Percentiles rank a stretch among this genome's conserved stretches.
Conservation (phyloP, 1,139 yeast species). For the Geotrichum klebahnii region DNA sequence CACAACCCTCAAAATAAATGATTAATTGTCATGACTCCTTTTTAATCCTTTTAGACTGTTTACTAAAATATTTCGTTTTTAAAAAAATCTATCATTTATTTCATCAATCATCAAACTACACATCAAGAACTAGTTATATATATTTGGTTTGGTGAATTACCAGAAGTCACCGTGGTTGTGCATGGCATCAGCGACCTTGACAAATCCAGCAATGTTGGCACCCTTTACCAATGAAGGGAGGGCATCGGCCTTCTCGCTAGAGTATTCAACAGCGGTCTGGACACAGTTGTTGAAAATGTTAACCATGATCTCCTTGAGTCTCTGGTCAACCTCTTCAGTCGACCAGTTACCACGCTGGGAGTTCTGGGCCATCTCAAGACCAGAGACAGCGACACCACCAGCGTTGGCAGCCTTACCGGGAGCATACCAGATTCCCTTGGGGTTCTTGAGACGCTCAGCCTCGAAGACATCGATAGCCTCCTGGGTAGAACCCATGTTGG, state of each 20-base stretch:
- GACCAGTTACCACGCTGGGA: conserved; percentile 90
- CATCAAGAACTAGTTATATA: no score
- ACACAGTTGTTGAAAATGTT: conserved; percentile 91
- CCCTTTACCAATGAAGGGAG: conserved; percentile 95
- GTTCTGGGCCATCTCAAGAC: conserved; percentile 99
- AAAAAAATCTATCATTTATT: not conserved
- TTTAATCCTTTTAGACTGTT: no score
- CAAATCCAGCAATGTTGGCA: conserved; percentile 98
- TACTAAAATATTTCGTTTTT: no score
- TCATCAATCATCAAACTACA: not conserved
- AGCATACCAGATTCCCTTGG: conserved; percentile 84
- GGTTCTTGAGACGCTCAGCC: conserved; percentile 63
- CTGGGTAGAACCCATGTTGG: conserved; percentile 98
- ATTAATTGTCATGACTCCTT: not conserved
- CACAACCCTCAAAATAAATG: not conserved
- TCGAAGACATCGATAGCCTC: conserved; percentile 95
- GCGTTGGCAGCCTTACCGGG: conserved; percentile 99
- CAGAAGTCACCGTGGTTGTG: conserved; percentile 88
- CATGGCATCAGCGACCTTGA: conserved; percentile 98
- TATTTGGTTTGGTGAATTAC: no score
- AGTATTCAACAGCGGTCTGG: conserved; percentile 76
- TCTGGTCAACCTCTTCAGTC: conserved; percentile 79
- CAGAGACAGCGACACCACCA: conserved; percentile 99
- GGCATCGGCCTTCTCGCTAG: conserved; percentile 60
- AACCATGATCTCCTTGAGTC: conserved; percentile 86